phyloP scores from a whole-genome alignment of 2,329 filamentous ascomycete genomes.

The Beauveria sp. region DNA sequence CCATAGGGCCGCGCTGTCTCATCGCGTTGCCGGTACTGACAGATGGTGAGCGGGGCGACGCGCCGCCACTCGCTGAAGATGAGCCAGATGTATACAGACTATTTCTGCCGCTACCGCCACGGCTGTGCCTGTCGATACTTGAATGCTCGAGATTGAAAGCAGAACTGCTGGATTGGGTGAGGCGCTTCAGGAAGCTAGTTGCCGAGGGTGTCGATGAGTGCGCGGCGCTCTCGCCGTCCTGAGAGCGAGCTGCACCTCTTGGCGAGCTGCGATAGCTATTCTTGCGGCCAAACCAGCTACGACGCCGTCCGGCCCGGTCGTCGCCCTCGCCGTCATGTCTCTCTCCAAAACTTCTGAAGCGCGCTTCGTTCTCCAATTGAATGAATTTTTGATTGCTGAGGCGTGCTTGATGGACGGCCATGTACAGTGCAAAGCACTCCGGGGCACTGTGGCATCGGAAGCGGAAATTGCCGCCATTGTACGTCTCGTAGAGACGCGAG shows the following conservation, averaged over 20 bases:
- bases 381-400: slow-evolving; percentile 90
- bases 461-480: slow-evolving; percentile 71
- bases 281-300: slow-evolving; percentile 54
- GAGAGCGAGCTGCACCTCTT: slow-evolving; percentile 56
- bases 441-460: slow-evolving; percentile 71
- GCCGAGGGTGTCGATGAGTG: slow-evolving; percentile 55
- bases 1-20: slow-evolving; percentile 55
- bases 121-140: slow-evolving; percentile 52
- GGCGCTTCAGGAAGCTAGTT: slow-evolving; percentile 71
- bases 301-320: slow-evolving; percentile 39
- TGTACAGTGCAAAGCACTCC: slow-evolving; percentile 78
- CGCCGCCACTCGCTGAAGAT: slow-evolving; percentile 42
- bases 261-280: slow-evolving; percentile 58
- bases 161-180: slow-evolving; percentile 62
- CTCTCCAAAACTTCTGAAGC: slow-evolving; percentile 64
- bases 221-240: slow-evolving; percentile 65
- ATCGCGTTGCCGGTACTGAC: slow-evolving; percentile 45
- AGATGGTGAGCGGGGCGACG: slow-evolving; percentile 49
- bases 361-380: slow-evolving; percentile 57
- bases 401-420: slow-evolving; percentile 77
- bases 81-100: slow-evolving; percentile 53
- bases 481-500: slow-evolving; percentile 56
- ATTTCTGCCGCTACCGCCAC: slow-evolving; percentile 43
- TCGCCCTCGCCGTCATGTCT: slow-evolving; percentile 40
- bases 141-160: slow-evolving; percentile 77